Evolutionary conservation across 2,329 filamentous ascomycete genomes (phyloP).

Genomic region (Colletotrichum karsti): DNA sequence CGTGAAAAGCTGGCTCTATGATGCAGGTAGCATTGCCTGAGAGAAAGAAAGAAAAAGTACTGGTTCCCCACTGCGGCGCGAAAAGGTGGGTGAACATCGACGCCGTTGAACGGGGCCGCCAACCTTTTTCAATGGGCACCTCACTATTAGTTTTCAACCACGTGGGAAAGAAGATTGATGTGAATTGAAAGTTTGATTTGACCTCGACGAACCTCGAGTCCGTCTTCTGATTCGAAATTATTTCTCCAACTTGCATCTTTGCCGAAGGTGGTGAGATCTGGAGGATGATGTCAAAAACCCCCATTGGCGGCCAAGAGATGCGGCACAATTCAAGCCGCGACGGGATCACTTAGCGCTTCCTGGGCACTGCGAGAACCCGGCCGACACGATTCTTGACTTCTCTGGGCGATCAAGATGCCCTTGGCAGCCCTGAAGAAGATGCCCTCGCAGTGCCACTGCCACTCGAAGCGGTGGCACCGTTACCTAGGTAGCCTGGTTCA

Average conservation of each 20-base stretch:
- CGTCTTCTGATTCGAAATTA: too few relatives aligned
- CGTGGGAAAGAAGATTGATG: background rate
- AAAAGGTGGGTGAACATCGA: background rate
- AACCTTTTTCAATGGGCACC: constrained; percentile 11
- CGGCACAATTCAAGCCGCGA: background rate
- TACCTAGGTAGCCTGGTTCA: too few relatives aligned
- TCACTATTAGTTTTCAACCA: background rate
- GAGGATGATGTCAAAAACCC: constrained; percentile 7
- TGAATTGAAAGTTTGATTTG: background rate
- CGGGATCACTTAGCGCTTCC: background rate
- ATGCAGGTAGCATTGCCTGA: too few relatives aligned
- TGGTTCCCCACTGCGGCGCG: too few relatives aligned
- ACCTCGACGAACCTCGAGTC: too few relatives aligned
- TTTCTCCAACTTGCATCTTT: background rate
- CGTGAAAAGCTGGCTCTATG: too few relatives aligned
- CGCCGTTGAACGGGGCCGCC: background rate
- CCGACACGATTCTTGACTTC: constrained; percentile 14
- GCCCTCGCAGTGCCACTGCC: background rate
- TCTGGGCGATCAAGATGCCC: background rate
- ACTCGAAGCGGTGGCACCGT: too few relatives aligned
- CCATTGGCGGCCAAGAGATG: constrained; percentile 7
- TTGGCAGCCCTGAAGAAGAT: background rate
- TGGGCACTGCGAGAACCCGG: constrained; percentile 4
- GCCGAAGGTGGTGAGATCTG: background rate
- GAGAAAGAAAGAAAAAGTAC: too few relatives aligned